A percentile compares a stretch with the other conserved stretches of the same genome.
phyloP scores from a whole-genome alignment of 2,329 filamentous ascomycete genomes.

The Celoporthe dispersa region DNA sequence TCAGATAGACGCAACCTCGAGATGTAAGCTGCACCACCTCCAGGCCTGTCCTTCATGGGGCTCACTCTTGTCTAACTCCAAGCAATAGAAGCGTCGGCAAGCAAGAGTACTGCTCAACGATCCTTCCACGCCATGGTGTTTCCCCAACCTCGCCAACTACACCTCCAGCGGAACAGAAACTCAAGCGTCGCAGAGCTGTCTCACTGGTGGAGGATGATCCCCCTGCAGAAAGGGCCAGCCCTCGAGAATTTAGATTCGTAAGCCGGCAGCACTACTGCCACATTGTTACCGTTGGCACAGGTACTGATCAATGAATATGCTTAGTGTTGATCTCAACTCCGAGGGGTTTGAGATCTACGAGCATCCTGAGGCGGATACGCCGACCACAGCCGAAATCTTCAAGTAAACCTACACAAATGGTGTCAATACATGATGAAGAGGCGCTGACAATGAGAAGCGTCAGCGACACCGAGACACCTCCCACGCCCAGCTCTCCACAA shows the following conservation, averaged over 20 bases:
- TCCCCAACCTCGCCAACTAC: background rate
- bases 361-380: conserved; percentile 5
- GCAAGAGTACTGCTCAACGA: background rate
- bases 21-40: background rate
- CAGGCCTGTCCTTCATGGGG: background rate
- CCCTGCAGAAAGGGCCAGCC: background rate
- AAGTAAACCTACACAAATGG: conserved; percentile 4
- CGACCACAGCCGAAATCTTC: conserved; percentile 17
- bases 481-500: background rate
- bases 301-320: background rate
- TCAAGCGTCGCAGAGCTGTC: conserved; percentile 12
- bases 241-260: background rate
- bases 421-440: background rate
- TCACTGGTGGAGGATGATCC: background rate
- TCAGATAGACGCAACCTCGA: background rate
- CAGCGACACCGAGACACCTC: background rate
- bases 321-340: background rate
- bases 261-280: background rate
- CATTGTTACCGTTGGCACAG: too few species aligned
- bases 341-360: background rate
- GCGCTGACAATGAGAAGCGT: conserved; percentile 7
- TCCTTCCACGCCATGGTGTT: background rate
- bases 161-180: background rate
- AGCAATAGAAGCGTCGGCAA: background rate
- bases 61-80: background rate